Conservation (phyloP, 495 filamentous ascomycete species). For the Neurospora hispaniola region DNA sequence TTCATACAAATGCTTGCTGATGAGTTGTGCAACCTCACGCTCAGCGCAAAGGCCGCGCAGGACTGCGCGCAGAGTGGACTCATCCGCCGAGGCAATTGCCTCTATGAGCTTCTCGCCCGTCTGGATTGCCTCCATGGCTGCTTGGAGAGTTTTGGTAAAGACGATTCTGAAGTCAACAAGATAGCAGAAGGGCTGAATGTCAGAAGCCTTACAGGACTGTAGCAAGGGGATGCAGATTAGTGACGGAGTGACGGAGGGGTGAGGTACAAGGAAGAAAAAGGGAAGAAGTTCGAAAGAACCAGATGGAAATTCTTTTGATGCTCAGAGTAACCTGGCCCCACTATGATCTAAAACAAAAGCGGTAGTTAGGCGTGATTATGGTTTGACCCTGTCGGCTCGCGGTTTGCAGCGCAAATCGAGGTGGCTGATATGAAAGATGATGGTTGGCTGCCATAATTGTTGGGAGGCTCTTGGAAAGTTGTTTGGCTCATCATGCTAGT, state of each 20-base stretch:
- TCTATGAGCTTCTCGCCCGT: neutral
- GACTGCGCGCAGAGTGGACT: neutral
- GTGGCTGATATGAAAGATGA: neutral
- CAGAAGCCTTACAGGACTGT: neutral
- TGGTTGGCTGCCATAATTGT: slow-evolving; percentile 51
- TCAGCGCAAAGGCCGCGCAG: neutral
- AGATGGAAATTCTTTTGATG: neutral
- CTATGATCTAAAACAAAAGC: neutral
- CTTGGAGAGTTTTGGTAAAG: neutral
- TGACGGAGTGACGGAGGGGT: neutral
- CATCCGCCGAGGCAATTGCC: neutral
- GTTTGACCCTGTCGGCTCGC: neutral
- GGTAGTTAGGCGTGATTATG: neutral
- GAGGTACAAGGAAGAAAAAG: neutral
- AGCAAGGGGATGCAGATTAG: neutral
- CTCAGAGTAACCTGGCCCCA: neutral
- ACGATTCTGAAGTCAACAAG: neutral
- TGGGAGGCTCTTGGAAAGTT: slow-evolving; percentile 34
- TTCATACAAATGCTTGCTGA: neutral
- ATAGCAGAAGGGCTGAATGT: neutral
- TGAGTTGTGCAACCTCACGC: neutral
- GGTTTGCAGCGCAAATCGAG: neutral
- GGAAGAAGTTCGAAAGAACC: neutral
- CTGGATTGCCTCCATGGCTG: neutral
- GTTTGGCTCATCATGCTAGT: too few relatives aligned